Percentiles rank a stretch among this genome's conserved stretches.
Evolutionary conservation across 371 early-diverging fungal genomes (phyloP).

Genomic region (Apophysomyces elegans): DNA sequence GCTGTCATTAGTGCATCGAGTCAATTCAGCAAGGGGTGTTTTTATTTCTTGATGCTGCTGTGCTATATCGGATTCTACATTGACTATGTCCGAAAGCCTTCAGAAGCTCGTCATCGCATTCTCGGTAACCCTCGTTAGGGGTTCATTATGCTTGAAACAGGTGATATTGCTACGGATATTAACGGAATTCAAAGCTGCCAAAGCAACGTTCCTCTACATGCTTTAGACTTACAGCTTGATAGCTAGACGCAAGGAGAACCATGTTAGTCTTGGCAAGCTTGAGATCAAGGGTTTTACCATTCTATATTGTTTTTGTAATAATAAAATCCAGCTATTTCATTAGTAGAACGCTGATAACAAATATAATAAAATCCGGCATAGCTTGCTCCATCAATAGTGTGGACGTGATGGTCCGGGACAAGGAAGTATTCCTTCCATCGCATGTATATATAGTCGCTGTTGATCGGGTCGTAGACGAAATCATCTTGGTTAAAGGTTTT

Average conservation of each 20-base stretch:
- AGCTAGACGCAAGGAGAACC: conserved; percentile 39
- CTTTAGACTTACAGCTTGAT: conserved; percentile 77
- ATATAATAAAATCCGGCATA: conserved; percentile 98
- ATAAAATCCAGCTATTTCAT: conserved; percentile 88
- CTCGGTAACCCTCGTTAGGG: too few species aligned
- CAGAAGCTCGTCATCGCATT: too few species aligned
- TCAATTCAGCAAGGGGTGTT: too few species aligned
- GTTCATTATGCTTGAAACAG: too few species aligned
- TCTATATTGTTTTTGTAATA: conserved; percentile 80
- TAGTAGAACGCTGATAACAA: conserved; percentile 78
- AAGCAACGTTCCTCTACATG: conserved; percentile 64
- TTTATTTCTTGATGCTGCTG: too few species aligned
- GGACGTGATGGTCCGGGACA: conserved; percentile 92
- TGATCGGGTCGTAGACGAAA: conserved; percentile 70
- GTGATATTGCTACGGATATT: conserved; percentile 11
- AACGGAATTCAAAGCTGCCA: conserved; percentile 70
- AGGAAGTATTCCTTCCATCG: conserved; percentile 97
- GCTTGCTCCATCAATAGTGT: conserved; percentile 85
- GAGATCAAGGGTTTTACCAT: conserved; percentile 45
- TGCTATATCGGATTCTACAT: too few species aligned
- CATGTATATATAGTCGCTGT: conserved; percentile 88
- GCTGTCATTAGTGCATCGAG: too few species aligned
- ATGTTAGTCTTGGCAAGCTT: background rate
- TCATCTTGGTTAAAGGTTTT: conserved; percentile 72
- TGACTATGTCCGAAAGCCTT: too few species aligned